Evolutionary conservation across 129 eudicot genomes (phyloP), one percentile per base, ranked within the genome.

Genomic region (Helianthus tuberosus): DNA sequence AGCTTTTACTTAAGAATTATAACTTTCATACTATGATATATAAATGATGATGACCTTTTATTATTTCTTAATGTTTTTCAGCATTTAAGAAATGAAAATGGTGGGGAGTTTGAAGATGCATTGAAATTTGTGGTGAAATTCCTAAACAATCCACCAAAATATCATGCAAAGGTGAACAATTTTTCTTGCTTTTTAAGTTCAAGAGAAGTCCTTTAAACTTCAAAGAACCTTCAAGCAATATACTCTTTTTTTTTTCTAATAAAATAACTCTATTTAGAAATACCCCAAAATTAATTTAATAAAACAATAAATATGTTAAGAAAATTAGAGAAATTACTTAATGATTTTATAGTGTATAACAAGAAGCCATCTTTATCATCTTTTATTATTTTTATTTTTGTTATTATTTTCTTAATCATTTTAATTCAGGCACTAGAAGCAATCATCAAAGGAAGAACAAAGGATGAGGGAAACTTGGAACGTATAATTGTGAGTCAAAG

Each of bases 21-120:
- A 29, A 60, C 7, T 60, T 29, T 11, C 29, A 9, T 58, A 17
- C 8, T 9, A 55, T 55, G 32, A 27, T 27, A 12, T 36, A n/a
- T 36, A n/a, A 32, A 38, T 8, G 13, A 36, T 36, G 50, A 0
- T 20, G n/a, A 15, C 6, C 49, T 38, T 36, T 3, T 64, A 14
- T 44, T 6, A 29, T 11, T 27, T 5, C 3, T 16, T 43, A n/a
- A n/a, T 29, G 11, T 46, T 66, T 61, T 71, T 72, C 86, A 91
- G 96, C 77, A 71, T 55, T 85, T 86, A 52, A 88, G 79, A 71
- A 82, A 71, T 43, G 78, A 67, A 65, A 63, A 64, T 60, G 68
- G 64, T 64, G 89, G 96, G 17, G 92, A 85, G 60, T 91, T 91
- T 74, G 92, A 79, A 77, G 88, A 82, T 27, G 87, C 92, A 1